phyloP scores from a whole-genome alignment of 768 basidiomycete genomes.

The Boletellus sp. region DNA sequence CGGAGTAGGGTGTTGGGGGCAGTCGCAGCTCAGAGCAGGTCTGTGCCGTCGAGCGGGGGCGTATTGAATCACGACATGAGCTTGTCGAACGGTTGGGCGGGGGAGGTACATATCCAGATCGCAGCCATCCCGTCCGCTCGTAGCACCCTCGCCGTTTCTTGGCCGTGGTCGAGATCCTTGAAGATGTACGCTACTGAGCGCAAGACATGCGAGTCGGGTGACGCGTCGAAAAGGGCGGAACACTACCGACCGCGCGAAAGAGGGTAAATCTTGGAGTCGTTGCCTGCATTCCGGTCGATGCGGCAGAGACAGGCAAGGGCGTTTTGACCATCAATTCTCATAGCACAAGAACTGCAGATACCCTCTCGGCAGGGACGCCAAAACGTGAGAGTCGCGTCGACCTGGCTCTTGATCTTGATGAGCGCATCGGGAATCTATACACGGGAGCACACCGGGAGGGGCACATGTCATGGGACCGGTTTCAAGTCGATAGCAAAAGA shows the following conservation, averaged over 20 bases:
- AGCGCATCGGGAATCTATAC: constrained; percentile 78
- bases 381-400: constrained; percentile 96
- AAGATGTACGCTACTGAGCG: constrained; percentile 83
- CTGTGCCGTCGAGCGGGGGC: constrained; percentile 25
- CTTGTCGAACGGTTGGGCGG: too few relatives aligned
- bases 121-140: constrained; percentile 61
- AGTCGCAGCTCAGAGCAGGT: constrained; percentile 74
- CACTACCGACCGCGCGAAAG: constrained; percentile 84
- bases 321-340: constrained; percentile 99
- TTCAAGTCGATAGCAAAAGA: constrained; percentile 89
- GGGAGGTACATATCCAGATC: constrained; percentile 55
- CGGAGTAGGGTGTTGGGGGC: constrained; percentile 51
- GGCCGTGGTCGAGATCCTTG: constrained; percentile 94
- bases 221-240: neutral
- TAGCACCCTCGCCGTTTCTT: constrained; percentile 60
- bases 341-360: constrained; percentile 97
- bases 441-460: neutral
- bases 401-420: constrained; percentile 99
- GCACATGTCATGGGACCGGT: constrained; percentile 85
- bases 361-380: constrained; percentile 93
- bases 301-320: constrained; percentile 96
- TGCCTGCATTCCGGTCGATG: constrained; percentile 71
- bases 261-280: constrained; percentile 91
- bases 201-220: neutral
- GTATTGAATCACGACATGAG: neutral